Evolutionary conservation across 2,329 filamentous ascomycete species (phyloP).

Genomic region (Nigrospora sphaerica): DNA sequence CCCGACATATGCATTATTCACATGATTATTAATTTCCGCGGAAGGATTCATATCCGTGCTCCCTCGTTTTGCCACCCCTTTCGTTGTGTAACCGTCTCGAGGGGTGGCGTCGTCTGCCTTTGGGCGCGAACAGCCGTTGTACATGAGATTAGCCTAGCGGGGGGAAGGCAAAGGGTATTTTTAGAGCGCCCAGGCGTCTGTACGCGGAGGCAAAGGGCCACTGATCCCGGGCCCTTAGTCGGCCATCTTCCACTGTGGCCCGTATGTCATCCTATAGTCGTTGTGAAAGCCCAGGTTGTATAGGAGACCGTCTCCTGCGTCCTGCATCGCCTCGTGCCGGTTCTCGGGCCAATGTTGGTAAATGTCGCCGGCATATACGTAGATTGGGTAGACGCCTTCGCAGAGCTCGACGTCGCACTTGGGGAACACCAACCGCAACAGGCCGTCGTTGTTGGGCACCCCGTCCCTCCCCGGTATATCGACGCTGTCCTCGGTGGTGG

Average conservation of each 20-base stretch:
- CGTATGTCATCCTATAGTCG: constrained; percentile 3
- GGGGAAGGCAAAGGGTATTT: no score
- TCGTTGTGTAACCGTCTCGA: no score
- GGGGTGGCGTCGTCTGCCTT: no score
- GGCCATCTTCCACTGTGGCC: constrained; percentile 2
- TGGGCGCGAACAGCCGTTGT: no score
- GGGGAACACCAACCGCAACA: neutral
- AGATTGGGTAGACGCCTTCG: neutral
- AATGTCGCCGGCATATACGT: neutral
- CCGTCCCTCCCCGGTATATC: neutral
- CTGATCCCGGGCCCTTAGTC: neutral
- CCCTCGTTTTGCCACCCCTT: no score
- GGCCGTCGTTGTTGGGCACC: neutral
- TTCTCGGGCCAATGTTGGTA: neutral
- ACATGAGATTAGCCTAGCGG: no score
- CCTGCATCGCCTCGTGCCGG: neutral
- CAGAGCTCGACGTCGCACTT: constrained; percentile 1
- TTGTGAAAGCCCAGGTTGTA: neutral
- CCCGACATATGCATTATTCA: no score
- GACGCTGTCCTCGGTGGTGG: neutral
- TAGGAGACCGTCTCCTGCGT: constrained; percentile 4
- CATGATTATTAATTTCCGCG: no score
- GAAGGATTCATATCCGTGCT: no score
- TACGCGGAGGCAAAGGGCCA: no score
- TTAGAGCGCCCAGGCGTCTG: no score